phyloP scores from a whole-genome alignment of 345 rosid genomes.

The Ricinus communis region DNA sequence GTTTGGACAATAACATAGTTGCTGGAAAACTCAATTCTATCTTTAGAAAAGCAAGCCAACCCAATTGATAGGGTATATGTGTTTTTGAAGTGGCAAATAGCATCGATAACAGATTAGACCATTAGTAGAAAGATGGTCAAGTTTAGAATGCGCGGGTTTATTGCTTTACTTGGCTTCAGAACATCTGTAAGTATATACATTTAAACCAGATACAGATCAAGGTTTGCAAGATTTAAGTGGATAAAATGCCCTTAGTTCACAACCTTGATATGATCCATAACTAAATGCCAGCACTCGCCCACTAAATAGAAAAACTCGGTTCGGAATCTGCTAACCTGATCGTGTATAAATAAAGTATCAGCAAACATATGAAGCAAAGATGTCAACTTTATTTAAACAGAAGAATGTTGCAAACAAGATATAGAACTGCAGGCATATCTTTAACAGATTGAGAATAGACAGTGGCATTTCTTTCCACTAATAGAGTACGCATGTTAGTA shows the following conservation, averaged over 20 bases:
- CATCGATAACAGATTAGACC: not conserved
- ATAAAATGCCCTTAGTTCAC: conserved; percentile 16
- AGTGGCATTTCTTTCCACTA: no score
- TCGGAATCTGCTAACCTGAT: conserved; percentile 21
- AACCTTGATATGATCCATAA: conserved; percentile 21
- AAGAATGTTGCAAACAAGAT: not conserved
- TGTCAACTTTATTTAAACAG: not conserved
- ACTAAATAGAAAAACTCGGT: conserved; percentile 8
- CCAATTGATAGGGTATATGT: no score
- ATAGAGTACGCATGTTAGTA: no score
- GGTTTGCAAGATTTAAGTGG: conserved; percentile 25
- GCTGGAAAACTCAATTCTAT: no score
- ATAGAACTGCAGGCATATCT: not conserved
- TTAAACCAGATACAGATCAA: conserved; percentile 19
- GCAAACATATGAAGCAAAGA: not conserved
- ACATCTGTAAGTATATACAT: conserved; percentile 17
- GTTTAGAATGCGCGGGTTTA: conserved; percentile 11
- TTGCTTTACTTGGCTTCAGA: conserved; percentile 22
- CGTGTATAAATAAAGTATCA: not conserved
- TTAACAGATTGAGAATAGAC: no score
- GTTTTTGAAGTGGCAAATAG: no score
- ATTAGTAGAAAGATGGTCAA: not conserved
- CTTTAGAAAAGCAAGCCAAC: no score
- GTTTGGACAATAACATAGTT: no score
- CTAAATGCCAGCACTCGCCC: conserved; percentile 15